Evolutionary conservation across 2,329 filamentous ascomycete genomes (phyloP).

Genomic region (Lasiodiplodia sp.): DNA sequence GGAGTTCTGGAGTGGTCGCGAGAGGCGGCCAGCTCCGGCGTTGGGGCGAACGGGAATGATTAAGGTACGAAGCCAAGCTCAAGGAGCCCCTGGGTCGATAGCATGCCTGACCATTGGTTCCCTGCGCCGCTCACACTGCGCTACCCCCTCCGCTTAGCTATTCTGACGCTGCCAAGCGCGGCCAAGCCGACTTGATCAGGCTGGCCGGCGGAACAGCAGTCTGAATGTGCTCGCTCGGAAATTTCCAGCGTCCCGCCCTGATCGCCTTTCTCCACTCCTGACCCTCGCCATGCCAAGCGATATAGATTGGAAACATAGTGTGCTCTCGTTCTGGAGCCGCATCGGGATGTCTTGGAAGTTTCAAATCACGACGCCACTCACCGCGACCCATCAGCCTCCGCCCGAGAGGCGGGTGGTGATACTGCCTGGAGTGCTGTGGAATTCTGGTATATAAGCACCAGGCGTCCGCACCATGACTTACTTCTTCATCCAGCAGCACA

Average conservation of each 20-base stretch:
- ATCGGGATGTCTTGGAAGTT: constrained; percentile 9
- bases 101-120: constrained; percentile 10
- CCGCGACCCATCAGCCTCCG: neutral
- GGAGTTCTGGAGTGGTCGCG: neutral
- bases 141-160: neutral
- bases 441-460: constrained; percentile 2
- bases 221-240: constrained; percentile 12
- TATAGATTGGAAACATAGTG: constrained; percentile 14
- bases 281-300: constrained; percentile 10
- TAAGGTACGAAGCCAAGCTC: constrained; percentile 21
- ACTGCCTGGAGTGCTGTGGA: neutral
- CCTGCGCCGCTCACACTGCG: neutral
- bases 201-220: constrained; percentile 1
- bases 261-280: constrained; percentile 1
- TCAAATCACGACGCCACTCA: constrained; percentile 15
- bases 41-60: neutral
- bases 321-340: constrained; percentile 7
- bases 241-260: constrained; percentile 10
- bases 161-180: constrained; percentile 21
- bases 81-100: neutral
- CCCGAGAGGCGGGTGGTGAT: neutral
- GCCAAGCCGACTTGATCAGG: constrained; percentile 23
- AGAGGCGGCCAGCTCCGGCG: neutral
- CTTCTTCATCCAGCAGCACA: constrained; percentile 11
- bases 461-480: neutral